Evolutionary conservation across 2,329 filamentous ascomycete species (phyloP).

Genomic region (Penicillium aurantiogriseum): DNA sequence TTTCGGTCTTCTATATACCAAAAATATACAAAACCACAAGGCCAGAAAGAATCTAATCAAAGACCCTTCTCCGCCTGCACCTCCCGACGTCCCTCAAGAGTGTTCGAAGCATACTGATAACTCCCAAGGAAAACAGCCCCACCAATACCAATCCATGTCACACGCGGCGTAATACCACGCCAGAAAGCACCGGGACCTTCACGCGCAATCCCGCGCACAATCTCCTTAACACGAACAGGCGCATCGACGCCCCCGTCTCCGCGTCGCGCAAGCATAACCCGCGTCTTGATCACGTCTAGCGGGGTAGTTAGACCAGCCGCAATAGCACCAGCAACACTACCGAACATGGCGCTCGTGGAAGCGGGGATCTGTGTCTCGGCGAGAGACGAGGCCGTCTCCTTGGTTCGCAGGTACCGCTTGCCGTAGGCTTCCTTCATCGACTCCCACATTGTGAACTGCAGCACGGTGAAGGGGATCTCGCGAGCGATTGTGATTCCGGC

Average conservation of each 20-base stretch:
- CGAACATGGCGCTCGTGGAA: constrained; percentile 78
- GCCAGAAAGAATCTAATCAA: not conserved
- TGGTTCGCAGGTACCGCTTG: constrained; percentile 42
- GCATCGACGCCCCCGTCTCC: constrained; percentile 53
- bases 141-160: constrained; percentile 92
- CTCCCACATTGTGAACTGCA: constrained; percentile 98
- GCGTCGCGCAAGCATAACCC: constrained; percentile 84
- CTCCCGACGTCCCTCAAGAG: constrained; percentile 52
- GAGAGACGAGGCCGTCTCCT: constrained; percentile 31
- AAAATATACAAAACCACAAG: constrained; percentile 15
- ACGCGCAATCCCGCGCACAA: constrained; percentile 64
- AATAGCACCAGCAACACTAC: constrained; percentile 77
- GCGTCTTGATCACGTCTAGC: constrained; percentile 92
- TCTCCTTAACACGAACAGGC: constrained; percentile 38
- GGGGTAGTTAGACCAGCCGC: constrained; percentile 89
- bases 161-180: constrained; percentile 67
- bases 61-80: constrained; percentile 11
- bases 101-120: constrained; percentile 85
- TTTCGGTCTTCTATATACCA: constrained; percentile 8
- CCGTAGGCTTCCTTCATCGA: constrained; percentile 66
- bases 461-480: constrained; percentile 94
- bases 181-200: constrained; percentile 49
- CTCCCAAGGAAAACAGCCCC: constrained; percentile 92
- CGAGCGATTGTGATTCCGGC: constrained; percentile 90
- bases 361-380: constrained; percentile 58